These are phyloP conservation scores for Pachysandra terminalis DNA, from an alignment of 164 flowering plant genomes.

Conservation along the genomic window DNA sequence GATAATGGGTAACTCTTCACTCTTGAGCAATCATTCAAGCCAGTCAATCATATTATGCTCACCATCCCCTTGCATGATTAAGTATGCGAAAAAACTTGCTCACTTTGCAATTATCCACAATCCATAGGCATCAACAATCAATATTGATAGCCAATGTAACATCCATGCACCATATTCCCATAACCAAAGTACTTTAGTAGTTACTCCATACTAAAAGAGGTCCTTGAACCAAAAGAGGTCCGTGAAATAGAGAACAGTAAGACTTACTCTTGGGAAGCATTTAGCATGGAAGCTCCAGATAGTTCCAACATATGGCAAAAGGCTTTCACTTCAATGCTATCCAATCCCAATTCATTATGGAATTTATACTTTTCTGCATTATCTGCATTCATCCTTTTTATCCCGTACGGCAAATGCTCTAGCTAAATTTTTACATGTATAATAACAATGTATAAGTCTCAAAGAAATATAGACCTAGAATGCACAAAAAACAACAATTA, in stretches of 20 bases:
- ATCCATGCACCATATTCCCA: background rate
- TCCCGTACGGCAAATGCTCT: conserved; percentile 37
- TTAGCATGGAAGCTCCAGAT: conserved; percentile 65
- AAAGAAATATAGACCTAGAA: conserved; percentile 6
- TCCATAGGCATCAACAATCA: background rate
- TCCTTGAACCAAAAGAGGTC: background rate
- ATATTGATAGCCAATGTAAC: background rate
- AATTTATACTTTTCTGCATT: conserved; percentile 60
- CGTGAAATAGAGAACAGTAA: background rate
- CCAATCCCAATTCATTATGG: conserved; percentile 36
- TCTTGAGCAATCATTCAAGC: background rate
- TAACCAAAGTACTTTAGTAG: background rate
- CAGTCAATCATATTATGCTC: background rate
- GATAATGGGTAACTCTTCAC: background rate
- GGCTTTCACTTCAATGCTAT: conserved; percentile 50
- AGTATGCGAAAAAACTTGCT: background rate
- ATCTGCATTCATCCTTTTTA: conserved; percentile 44
- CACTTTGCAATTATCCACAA: conserved; percentile 1
- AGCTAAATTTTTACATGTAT: conserved; percentile 27
- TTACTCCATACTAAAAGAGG: background rate
- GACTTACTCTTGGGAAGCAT: conserved; percentile 61
- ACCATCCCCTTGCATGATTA: background rate
- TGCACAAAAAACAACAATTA: background rate
- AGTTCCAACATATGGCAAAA: conserved; percentile 51
- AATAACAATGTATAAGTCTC: conserved; percentile 10